phyloP scores from a whole-genome alignment of 176 grass and related monocot species.

The Ampelocalamus luodianensis region DNA sequence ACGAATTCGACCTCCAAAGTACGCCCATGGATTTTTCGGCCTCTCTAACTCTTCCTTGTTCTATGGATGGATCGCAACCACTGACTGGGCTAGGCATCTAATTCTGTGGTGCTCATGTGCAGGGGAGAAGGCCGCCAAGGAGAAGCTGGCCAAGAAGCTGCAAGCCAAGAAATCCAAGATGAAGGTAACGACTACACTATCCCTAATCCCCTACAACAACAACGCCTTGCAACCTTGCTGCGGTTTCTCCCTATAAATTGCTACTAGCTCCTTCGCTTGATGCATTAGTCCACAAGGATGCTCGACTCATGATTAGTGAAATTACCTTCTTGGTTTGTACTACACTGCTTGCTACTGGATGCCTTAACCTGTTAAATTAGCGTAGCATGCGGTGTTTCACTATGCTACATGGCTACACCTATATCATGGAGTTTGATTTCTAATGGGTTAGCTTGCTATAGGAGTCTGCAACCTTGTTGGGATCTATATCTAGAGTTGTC shows the following conservation, averaged over 20 bases:
- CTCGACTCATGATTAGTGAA: not conserved
- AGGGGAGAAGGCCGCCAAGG: conserved; percentile 81
- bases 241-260: not conserved
- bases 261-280: not conserved
- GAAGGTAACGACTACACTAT: conserved; percentile 51
- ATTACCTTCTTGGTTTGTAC: not conserved
- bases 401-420: not conserved
- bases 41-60: not conserved
- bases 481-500: not conserved
- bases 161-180: conserved; percentile 84
- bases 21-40: not conserved
- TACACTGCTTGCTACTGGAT: not conserved
- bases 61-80: not conserved
- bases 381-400: not conserved
- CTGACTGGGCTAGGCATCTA: no score
- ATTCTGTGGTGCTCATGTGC: not conserved
- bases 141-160: conserved; percentile 73
- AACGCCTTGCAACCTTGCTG: not conserved
- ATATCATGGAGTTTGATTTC: not conserved
- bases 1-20: conserved; percentile 89
- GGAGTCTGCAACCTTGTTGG: not conserved
- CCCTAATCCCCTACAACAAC: no score
- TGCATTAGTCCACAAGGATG: not conserved
- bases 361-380: not conserved
- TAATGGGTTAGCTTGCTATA: not conserved